These are phyloP conservation scores for Neonectria sp. DNA, from an alignment of 2,329 filamentous ascomycete genomes.

Conservation along the genomic window DNA sequence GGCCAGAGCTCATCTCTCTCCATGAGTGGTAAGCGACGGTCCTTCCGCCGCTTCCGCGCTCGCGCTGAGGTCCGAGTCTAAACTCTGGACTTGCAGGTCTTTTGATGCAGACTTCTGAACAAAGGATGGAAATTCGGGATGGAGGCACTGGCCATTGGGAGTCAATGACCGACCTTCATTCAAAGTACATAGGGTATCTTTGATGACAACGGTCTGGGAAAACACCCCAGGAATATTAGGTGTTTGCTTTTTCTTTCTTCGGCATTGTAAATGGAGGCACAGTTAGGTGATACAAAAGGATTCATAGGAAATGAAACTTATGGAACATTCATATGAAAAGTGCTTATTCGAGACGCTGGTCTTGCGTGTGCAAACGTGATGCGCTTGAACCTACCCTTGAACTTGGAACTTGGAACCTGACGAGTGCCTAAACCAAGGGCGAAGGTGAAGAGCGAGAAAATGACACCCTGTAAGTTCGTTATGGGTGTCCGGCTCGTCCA, in stretches of 20 bases:
- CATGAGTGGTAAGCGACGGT: conserved; percentile 36
- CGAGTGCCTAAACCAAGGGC: background rate
- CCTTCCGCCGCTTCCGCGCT: conserved; percentile 24
- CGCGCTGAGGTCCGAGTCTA: conserved; percentile 2
- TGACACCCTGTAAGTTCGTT: background rate
- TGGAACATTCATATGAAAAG: conserved; percentile 12
- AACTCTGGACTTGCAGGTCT: background rate
- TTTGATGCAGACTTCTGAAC: conserved; percentile 9
- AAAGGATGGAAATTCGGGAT: conserved; percentile 15
- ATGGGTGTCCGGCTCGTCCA: background rate
- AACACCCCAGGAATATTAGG: conserved; percentile 21
- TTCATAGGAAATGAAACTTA: conserved; percentile 11
- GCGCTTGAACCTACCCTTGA: background rate
- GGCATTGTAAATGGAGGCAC: conserved; percentile 27
- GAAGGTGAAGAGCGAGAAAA: background rate
- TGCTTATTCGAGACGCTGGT: background rate
- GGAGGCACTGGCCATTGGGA: conserved; percentile 17
- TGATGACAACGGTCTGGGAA: conserved; percentile 12
- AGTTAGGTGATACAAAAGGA: conserved; percentile 12
- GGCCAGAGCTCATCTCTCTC: conserved; percentile 47
- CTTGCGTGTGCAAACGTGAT: conserved; percentile 5
- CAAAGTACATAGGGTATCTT: conserved; percentile 32
- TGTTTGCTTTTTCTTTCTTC: conserved; percentile 21
- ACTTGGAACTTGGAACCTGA: conserved; percentile 1
- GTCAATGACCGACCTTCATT: conserved; percentile 20